Evolutionary conservation across 129 eudicot species (phyloP).

Genomic region (Pulicaria dysenterica): DNA sequence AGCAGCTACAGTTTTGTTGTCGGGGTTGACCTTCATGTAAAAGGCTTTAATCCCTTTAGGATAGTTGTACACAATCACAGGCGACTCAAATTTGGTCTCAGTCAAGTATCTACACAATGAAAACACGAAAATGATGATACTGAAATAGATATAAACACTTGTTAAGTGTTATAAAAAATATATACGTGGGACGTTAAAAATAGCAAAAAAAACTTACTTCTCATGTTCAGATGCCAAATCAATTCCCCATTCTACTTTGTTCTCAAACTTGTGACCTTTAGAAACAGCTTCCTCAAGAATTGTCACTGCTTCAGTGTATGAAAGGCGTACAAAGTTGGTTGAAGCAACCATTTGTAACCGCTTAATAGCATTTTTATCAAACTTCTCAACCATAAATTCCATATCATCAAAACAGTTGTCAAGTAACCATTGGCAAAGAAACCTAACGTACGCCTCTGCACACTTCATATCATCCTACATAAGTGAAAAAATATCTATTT

Average conservation of each 20-base stretch:
- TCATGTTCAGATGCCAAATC: constrained; percentile 97
- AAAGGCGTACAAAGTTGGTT: constrained; percentile 62
- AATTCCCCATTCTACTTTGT: constrained; percentile 92
- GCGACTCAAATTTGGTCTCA: constrained; percentile 66
- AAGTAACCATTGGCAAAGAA: constrained; percentile 81
- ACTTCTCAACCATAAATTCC: constrained; percentile 73
- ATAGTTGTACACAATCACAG: constrained; percentile 90
- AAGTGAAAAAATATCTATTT: not conserved
- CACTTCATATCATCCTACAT: constrained; percentile 93
- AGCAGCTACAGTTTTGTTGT: constrained; percentile 94
- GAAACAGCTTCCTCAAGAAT: constrained; percentile 72
- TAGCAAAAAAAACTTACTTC: constrained; percentile 42
- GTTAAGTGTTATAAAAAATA: not conserved
- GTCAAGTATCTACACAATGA: constrained; percentile 65
- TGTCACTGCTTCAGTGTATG: constrained; percentile 82
- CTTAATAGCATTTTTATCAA: constrained; percentile 68
- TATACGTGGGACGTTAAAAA: not conserved
- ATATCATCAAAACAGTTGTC: constrained; percentile 90
- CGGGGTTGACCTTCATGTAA: constrained; percentile 86
- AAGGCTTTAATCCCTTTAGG: constrained; percentile 94
- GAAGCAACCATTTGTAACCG: constrained; percentile 78
- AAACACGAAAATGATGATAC: constrained; percentile 2
- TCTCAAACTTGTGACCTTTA: constrained; percentile 70
- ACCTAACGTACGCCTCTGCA: constrained; percentile 87
- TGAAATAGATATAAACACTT: not conserved